Evolutionary conservation across 805 yeast genomes (phyloP), one percentile per base, ranked within the genome.

Genomic region (Candida pseudofarinosa): DNA sequence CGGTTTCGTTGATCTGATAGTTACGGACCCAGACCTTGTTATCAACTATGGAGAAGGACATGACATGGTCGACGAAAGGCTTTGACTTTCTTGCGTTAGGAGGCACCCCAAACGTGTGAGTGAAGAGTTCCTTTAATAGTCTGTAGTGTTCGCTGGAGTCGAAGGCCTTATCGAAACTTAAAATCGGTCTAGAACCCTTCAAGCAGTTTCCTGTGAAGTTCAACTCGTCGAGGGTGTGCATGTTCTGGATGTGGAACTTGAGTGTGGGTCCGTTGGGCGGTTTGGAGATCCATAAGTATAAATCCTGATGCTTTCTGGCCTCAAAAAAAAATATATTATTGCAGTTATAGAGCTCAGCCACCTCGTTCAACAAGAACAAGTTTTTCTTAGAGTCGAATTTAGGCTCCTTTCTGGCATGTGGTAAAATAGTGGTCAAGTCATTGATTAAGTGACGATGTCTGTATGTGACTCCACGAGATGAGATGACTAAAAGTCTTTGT

Each of bases 201-300:
- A 93, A 72, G 60, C 97, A 88, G 69, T 93, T 93, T 40, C 99
- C 99, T 10, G 96, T 89, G 70, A 93, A 93, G 62, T 93, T 90
- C 50, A 93, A 74, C 67, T 93, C 99, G 59, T 90, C 96, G 74
- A 89, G 80, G 28, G 98, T 93, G 65, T 93, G 98, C 68, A 93
- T 74, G 67, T 93, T 93, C 68, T 91, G 97, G 46, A 93, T 77
- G 61, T 85, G 93, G 65, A 93, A 91, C 67, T 93, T 93, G 56
- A 87, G 71, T 18, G 97, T 91, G 46, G 99, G 99, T 1, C 99
- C 99, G 62, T 93, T 91, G 35, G 99, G 99, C 20, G 98, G 93
- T 67, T 93, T 91, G 28, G 97, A 80, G 50, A 93, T 64, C 96
- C 97, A 93, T 64, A 93, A 65, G 64, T 93, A 93, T 58, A 93